Evolutionary conservation across 2,329 filamentous ascomycete genomes (phyloP).

Genomic region (Colletotrichum tamarilloi): DNA sequence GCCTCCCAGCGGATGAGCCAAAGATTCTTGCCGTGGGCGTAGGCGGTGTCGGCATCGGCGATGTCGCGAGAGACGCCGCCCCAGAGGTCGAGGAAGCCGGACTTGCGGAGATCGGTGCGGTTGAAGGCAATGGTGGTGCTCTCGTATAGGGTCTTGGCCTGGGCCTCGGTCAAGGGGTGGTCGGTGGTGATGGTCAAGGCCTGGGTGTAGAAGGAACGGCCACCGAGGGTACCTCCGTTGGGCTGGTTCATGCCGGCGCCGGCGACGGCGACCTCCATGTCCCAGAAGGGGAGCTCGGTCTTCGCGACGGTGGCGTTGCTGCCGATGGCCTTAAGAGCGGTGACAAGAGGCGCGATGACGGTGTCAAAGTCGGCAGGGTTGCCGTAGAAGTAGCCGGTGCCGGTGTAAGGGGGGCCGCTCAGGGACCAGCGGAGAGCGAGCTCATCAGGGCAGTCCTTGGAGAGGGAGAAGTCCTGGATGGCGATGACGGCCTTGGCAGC

Average conservation of each 20-base stretch:
- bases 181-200: conserved; percentile 33
- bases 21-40: conserved; percentile 53
- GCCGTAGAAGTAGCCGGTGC: conserved; percentile 35
- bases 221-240: conserved; percentile 26
- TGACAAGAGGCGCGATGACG: conserved; percentile 22
- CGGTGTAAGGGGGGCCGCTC: conserved; percentile 8
- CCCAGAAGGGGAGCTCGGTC: conserved; percentile 35
- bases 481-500: conserved; percentile 30
- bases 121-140: conserved; percentile 28
- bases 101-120: conserved; percentile 32
- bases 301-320: conserved; percentile 12
- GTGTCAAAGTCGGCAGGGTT: conserved; percentile 28
- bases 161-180: conserved; percentile 29
- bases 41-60: conserved; percentile 46
- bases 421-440: conserved; percentile 34
- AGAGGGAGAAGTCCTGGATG: conserved; percentile 33
- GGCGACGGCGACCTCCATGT: conserved; percentile 35
- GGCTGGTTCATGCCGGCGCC: conserved; percentile 35
- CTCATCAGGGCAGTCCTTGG: conserved; percentile 31
- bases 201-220: conserved; percentile 34
- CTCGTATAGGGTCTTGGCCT: conserved; percentile 31
- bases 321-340: conserved; percentile 19
- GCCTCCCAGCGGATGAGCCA: conserved; percentile 47
- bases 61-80: conserved; percentile 44
- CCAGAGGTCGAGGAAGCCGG: conserved; percentile 37